A percentile compares a stretch with the other conserved stretches of the same genome.
Evolutionary conservation across 805 yeast species (phyloP).

Genomic region (Candida corydali): DNA sequence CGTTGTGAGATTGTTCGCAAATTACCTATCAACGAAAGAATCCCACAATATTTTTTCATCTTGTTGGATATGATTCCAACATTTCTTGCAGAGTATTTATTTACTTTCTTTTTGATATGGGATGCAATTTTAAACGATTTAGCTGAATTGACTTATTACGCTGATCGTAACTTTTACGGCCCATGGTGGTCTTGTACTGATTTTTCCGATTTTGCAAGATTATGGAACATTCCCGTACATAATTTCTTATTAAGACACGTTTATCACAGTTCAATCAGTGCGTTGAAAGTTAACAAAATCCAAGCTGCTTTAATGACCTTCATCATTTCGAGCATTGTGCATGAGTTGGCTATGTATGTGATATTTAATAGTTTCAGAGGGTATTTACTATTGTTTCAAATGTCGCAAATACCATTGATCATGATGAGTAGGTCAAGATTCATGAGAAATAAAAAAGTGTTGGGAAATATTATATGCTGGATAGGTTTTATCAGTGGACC

Average conservation of each 20-base stretch:
- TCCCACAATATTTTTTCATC: constrained; percentile 50
- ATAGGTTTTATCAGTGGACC: constrained; percentile 88
- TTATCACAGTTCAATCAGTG: constrained; percentile 83
- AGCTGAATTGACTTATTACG: constrained; percentile 84
- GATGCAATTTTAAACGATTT: constrained; percentile 86
- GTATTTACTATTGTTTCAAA: constrained; percentile 73
- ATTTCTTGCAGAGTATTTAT: constrained; percentile 67
- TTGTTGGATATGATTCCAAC: constrained; percentile 75
- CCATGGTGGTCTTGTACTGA: constrained; percentile 97
- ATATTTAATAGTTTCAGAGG: constrained; percentile 78
- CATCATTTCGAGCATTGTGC: constrained; percentile 74
- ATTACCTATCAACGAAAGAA: constrained; percentile 43
- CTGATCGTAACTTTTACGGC: constrained; percentile 89
- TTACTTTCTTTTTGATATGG: constrained; percentile 90
- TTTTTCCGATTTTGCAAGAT: constrained; percentile 90
- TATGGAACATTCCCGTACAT: constrained; percentile 95
- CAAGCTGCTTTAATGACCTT: constrained; percentile 78
- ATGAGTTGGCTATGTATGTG: constrained; percentile 89
- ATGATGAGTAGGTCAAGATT: constrained; percentile 56
- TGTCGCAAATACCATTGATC: constrained; percentile 83
- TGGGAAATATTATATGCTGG: constrained; percentile 89
- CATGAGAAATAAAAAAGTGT: constrained; percentile 48
- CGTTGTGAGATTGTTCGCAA: constrained; percentile 52
- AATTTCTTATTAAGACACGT: constrained; percentile 87
- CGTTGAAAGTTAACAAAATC: constrained; percentile 57